Conservation (phyloP, 805 yeast genomes). For the Nakazawaea holstii region DNA sequence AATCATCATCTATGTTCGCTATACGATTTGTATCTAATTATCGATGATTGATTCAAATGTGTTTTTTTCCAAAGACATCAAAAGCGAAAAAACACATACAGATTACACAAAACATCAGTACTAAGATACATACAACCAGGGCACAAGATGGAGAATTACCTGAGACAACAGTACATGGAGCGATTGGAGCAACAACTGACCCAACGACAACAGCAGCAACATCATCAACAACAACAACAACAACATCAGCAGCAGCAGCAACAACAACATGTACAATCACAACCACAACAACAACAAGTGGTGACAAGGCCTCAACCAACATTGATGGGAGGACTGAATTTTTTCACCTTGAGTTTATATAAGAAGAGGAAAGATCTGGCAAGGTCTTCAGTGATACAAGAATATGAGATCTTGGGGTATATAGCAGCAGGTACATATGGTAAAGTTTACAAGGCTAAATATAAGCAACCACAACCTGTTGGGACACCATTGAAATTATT, state of each 20-base stretch:
- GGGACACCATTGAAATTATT: slow-evolving; percentile 32
- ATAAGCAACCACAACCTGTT: slow-evolving; percentile 18
- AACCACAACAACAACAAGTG: slow-evolving; percentile 36
- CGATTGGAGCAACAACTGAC: slow-evolving; percentile 13
- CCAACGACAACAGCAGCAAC: slow-evolving; percentile 9
- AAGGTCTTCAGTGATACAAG: slow-evolving; percentile 71
- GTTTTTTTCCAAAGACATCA: neutral
- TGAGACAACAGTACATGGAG: slow-evolving; percentile 11
- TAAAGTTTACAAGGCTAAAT: slow-evolving; percentile 83
- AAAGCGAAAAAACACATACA: neutral
- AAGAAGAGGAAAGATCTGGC: slow-evolving; percentile 57
- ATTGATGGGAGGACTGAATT: slow-evolving; percentile 48
- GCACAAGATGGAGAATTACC: slow-evolving; percentile 8
- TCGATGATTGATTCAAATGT: neutral
- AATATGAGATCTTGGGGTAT: slow-evolving; percentile 86
- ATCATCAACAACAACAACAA: slow-evolving; percentile 12
- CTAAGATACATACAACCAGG: neutral
- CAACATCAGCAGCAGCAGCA: slow-evolving; percentile 14
- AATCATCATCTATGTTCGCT: neutral
- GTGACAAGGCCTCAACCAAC: slow-evolving; percentile 44
- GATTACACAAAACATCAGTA: neutral
- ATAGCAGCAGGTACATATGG: slow-evolving; percentile 99
- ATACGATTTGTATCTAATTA: neutral
- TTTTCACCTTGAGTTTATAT: slow-evolving; percentile 54
- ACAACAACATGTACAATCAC: slow-evolving; percentile 3